A percentile compares a stretch with the other conserved stretches of the same genome.
Evolutionary conservation across 2,329 filamentous ascomycete species (phyloP).

Genomic region (Xylariaceae sp.): DNA sequence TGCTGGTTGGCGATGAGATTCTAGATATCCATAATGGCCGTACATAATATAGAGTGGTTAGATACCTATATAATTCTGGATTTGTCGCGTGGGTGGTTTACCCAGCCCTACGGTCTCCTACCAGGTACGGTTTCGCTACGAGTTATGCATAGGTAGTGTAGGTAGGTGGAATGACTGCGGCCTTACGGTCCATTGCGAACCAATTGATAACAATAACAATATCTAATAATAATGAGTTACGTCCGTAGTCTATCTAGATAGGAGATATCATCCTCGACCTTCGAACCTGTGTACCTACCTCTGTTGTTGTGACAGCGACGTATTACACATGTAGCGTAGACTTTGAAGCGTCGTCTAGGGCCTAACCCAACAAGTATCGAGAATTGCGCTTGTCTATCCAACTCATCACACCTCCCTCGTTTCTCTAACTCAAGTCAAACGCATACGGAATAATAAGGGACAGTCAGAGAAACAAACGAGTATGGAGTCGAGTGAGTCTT

Average conservation of each 20-base stretch:
- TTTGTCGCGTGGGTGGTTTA: background rate
- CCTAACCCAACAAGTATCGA: constrained; percentile 16
- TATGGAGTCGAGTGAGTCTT: constrained; percentile 6
- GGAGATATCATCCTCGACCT: constrained; percentile 7
- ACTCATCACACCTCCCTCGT: constrained; percentile 14
- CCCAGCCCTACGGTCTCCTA: too few relatives aligned
- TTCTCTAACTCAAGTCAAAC: background rate
- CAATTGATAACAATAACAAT: background rate
- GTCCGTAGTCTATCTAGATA: background rate
- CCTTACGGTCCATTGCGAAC: too few relatives aligned
- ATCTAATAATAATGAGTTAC: background rate
- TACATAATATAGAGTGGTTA: too few relatives aligned
- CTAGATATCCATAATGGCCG: too few relatives aligned
- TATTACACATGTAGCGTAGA: constrained; percentile 5
- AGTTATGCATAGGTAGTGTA: too few relatives aligned
- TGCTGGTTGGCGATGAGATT: too few relatives aligned
- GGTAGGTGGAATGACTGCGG: too few relatives aligned
- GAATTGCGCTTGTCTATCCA: constrained; percentile 10
- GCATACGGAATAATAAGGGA: background rate
- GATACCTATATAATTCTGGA: background rate
- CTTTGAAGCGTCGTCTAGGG: constrained; percentile 4
- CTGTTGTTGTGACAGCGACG: constrained; percentile 7
- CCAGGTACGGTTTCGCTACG: too few relatives aligned
- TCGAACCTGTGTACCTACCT: constrained; percentile 1
- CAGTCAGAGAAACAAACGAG: constrained; percentile 1